Conservation (phyloP, 129 eudicot species). For the Centella asiatica region DNA sequence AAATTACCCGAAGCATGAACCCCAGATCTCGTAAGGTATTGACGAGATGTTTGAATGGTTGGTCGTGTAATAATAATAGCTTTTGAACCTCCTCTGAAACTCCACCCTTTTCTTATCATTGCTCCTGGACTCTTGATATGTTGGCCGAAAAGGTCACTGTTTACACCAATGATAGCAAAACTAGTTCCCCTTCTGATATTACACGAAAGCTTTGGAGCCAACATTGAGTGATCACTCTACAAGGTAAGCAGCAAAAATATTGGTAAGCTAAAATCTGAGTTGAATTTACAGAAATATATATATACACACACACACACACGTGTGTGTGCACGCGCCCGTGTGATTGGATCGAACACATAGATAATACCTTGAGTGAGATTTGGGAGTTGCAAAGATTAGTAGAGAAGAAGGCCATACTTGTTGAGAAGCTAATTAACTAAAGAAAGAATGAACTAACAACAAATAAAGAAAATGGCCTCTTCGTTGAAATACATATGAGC, state of each 20-base stretch:
- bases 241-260: not conserved
- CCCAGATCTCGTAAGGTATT: slow-evolving; percentile 21
- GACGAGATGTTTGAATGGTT: slow-evolving; percentile 19
- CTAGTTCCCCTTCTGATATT: not conserved
- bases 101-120: slow-evolving; percentile 29
- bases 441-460: slow-evolving; percentile 8
- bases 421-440: slow-evolving; percentile 5
- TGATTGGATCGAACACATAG: too few relatives aligned
- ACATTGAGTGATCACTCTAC: slow-evolving; percentile 33
- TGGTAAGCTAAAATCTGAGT: too few relatives aligned
- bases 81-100: slow-evolving; percentile 47
- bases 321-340: too few relatives aligned
- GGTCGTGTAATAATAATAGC: slow-evolving; percentile 24
- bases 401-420: slow-evolving; percentile 61
- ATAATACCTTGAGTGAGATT: slow-evolving; percentile 59
- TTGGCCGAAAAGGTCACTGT: slow-evolving; percentile 25
- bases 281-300: too few relatives aligned
- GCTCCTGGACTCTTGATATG: slow-evolving; percentile 18
- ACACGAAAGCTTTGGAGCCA: slow-evolving; percentile 10
- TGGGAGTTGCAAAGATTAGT: slow-evolving; percentile 43
- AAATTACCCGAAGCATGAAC: slow-evolving; percentile 63
- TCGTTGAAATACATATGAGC: too few relatives aligned
- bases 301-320: too few relatives aligned
- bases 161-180: slow-evolving; percentile 26
- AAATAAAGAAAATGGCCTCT: too few relatives aligned